A percentile compares a stretch with the other conserved stretches of the same genome.
Evolutionary conservation across 1,139 yeast species (phyloP).

Genomic region (Magnusiomyces magnusii): DNA sequence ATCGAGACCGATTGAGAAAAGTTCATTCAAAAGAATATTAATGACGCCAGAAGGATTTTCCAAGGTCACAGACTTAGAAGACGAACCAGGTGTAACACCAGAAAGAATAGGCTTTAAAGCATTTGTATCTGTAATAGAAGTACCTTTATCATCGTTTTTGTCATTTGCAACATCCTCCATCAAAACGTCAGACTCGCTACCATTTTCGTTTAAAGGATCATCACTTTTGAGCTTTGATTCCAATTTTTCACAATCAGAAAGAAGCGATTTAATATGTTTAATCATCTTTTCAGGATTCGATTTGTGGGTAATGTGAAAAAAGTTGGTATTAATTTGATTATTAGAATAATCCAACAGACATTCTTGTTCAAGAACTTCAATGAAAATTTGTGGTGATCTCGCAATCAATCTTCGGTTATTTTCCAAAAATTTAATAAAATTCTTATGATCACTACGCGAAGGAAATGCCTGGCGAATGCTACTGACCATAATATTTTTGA

Average conservation of each 20-base stretch:
- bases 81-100: neutral
- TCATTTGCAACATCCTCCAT: conserved; percentile 13
- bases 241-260: neutral
- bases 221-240: neutral
- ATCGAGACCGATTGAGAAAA: conserved; percentile 41
- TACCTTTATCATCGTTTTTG: neutral
- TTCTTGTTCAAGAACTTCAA: conserved; percentile 43
- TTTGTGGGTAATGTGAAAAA: neutral
- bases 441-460: conserved; percentile 32
- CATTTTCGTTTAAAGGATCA: neutral
- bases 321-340: conserved; percentile 12
- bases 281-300: neutral
- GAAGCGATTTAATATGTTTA: neutral
- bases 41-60: conserved; percentile 50
- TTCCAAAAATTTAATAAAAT: conserved; percentile 46
- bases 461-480: conserved; percentile 34
- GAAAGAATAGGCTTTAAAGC: neutral
- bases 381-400: conserved; percentile 50
- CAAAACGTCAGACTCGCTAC: conserved; percentile 14
- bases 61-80: conserved; percentile 5
- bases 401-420: conserved; percentile 51
- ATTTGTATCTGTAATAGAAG: neutral
- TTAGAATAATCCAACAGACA: conserved; percentile 25
- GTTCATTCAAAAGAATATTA: conserved; percentile 52
- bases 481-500: conserved; percentile 42